Conservation (phyloP, 1,284 basidiomycete genomes). For the Heterobasidion irregulare region DNA sequence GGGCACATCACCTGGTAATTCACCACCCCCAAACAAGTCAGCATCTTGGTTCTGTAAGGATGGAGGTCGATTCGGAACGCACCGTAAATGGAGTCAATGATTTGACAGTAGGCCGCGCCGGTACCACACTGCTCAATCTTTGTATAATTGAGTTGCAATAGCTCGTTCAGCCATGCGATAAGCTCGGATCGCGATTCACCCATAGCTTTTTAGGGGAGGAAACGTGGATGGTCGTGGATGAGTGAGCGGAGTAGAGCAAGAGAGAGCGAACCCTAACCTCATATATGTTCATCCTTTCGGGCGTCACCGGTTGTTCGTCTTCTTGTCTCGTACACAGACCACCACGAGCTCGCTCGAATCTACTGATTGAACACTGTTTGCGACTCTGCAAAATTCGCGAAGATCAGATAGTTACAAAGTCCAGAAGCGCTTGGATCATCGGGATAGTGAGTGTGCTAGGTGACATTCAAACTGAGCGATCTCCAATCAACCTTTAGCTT, state of each 20-base stretch:
- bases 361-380: too few species aligned
- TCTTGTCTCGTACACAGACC: too few species aligned
- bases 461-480: too few species aligned
- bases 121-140: conserved; percentile 94
- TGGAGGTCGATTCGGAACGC: conserved; percentile 14
- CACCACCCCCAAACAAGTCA: background rate
- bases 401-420: too few species aligned
- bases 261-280: background rate
- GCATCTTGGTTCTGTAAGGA: too few species aligned
- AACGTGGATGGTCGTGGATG: background rate
- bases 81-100: conserved; percentile 93
- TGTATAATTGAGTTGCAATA: conserved; percentile 85
- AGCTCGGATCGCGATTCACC: conserved; percentile 79
- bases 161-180: conserved; percentile 89
- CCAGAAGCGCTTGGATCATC: too few species aligned
- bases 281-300: too few species aligned
- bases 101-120: conserved; percentile 86
- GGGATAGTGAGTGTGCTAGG: too few species aligned
- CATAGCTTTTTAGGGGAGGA: conserved; percentile 16
- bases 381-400: too few species aligned
- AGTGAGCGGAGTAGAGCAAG: background rate
- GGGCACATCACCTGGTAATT: conserved; percentile 64
- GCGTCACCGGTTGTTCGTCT: too few species aligned
- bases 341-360: too few species aligned
- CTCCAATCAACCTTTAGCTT: too few species aligned